Evolutionary conservation across 257 asterid species (phyloP).

Genomic region (Euphrasia confusa): DNA sequence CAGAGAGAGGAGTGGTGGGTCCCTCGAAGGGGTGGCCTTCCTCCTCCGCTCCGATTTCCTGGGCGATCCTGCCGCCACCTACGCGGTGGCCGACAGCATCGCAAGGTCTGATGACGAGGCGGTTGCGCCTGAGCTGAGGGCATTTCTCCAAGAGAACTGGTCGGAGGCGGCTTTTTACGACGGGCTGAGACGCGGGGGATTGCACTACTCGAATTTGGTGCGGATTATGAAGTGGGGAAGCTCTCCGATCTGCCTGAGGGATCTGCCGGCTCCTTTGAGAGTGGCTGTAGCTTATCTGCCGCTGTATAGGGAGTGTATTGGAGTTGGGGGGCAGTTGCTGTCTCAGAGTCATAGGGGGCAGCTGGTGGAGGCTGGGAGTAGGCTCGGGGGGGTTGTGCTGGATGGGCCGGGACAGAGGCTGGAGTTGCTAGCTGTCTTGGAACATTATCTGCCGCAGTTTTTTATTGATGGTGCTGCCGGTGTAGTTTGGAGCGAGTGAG

Average conservation of each 20-base stretch:
- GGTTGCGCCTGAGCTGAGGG: conserved; percentile 67
- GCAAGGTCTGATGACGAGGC: conserved; percentile 72
- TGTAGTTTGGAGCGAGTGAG: conserved; percentile 29
- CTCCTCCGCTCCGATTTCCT: conserved; percentile 80
- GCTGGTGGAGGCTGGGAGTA: conserved; percentile 67
- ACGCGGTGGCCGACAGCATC: conserved; percentile 85
- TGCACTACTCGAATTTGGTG: conserved; percentile 57
- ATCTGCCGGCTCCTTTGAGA: conserved; percentile 77
- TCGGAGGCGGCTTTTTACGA: conserved; percentile 69
- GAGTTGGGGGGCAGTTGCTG: conserved; percentile 65
- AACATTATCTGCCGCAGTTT: conserved; percentile 82
- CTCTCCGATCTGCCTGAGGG: conserved; percentile 66
- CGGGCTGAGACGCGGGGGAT: conserved; percentile 56
- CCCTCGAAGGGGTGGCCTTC: conserved; percentile 86
- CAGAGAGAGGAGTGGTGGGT: conserved; percentile 87
- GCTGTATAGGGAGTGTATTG: conserved; percentile 74
- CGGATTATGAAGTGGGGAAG: conserved; percentile 59
- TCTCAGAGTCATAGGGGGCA: conserved; percentile 82
- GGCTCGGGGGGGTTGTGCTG: conserved; percentile 60
- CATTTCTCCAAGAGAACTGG: conserved; percentile 76
- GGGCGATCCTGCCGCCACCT: conserved; percentile 78
- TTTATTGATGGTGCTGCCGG: conserved; percentile 40
- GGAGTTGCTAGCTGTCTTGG: conserved; percentile 71
- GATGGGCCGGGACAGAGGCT: conserved; percentile 53
- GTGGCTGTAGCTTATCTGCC: conserved; percentile 89